Conservation (phyloP, 2,329 filamentous ascomycete species). For the Diaporthe amygdali region DNA sequence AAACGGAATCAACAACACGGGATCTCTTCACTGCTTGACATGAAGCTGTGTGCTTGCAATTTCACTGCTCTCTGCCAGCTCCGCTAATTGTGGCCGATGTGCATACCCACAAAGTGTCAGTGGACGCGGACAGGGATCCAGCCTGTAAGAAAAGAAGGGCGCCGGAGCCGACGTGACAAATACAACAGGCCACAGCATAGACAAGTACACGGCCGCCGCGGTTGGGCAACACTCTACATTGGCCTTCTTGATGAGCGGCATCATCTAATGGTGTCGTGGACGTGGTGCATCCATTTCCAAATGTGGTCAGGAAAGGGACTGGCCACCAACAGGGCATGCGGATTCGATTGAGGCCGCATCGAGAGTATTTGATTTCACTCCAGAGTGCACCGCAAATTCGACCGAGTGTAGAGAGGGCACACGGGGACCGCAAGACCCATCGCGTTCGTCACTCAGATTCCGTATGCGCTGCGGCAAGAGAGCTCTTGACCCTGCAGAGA, state of each 20-base stretch:
- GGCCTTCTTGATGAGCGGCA: not conserved
- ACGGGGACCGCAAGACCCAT: too few species aligned
- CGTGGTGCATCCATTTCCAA: not conserved
- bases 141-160: not conserved
- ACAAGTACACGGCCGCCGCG: not conserved
- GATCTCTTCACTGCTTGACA: conserved; percentile 13
- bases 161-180: conserved; percentile 5
- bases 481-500: not conserved
- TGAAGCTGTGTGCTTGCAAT: conserved; percentile 1
- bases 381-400: not conserved
- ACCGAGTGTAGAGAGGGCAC: not conserved
- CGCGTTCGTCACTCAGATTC: too few species aligned
- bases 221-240: not conserved
- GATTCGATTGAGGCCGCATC: not conserved
- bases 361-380: not conserved
- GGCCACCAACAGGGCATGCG: not conserved
- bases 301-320: not conserved
- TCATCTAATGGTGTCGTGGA: not conserved
- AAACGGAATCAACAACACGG: conserved; percentile 10
- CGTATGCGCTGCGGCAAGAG: not conserved
- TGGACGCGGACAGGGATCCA: not conserved
- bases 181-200: conserved; percentile 4
- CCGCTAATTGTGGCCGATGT: conserved; percentile 17
- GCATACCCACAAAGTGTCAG: conserved; percentile 11
- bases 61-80: conserved; percentile 10